Evolutionary conservation across 768 basidiomycete species (phyloP), one percentile per base, ranked within the genome.

Genomic region (Candolleomyces eurysporus): DNA sequence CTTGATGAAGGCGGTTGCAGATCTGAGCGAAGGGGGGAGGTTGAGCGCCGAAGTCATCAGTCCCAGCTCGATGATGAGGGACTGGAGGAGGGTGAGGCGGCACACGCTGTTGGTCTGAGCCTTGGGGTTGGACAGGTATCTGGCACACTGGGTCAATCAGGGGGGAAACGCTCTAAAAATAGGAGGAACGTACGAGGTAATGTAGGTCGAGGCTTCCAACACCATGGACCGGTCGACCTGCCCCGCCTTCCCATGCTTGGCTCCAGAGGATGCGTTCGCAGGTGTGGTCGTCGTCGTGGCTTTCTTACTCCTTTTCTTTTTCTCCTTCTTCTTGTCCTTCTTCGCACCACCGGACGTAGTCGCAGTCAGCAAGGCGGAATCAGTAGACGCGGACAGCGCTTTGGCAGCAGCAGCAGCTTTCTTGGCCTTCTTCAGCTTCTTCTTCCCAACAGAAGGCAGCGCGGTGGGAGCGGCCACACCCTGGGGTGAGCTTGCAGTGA

Each of bases 21-120:
- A 78, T n/a, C 72, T 82, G 57, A 92, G 72, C 0, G 88, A 82
- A 32, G 71, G 70, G 2, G 91, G 91, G 3, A 90, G 75, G 26
- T 53, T 57, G 7, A 65, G 65, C 11, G 78, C 73, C 32, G 75
- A 76, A 0, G 78, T 78, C 16, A 76, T 76, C 57, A 82, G 75
- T n/a, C 90, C 90, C n/a, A 92, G 79, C 73, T 92, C 91, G 62
- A 92, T 78, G 65, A 91, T 85, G 61, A 92, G 81, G 0, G 89
- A 85, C 60, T 91, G 91, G 6, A 92, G 77, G 43, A 92, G 76
- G 6, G 81, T 78, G 40, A 92, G 82, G 43, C 84, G 78, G 57
- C 79, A 81, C 9, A 77, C 75, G 5, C 75, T 71, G 63, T 80
- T 75, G 42, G 69, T 66, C 62, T 75, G 75, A 16, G 77, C 79